These are phyloP conservation scores for Dictyostelium intermedium DNA, from an alignment of 78 protist species.

Conservation along the genomic window DNA sequence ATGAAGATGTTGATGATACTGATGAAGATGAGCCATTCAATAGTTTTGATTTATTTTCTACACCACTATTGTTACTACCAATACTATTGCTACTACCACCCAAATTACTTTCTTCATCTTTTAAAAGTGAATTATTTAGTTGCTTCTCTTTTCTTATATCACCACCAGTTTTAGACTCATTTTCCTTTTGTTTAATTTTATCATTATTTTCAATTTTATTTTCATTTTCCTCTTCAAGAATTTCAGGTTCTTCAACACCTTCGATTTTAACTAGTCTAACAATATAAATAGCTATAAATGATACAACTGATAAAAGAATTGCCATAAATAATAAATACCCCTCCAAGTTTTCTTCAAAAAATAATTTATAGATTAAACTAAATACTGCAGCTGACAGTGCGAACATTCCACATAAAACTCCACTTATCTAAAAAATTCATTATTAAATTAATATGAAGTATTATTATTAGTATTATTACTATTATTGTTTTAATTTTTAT, in stretches of 20 bases:
- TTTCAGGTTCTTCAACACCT: conserved; percentile 1
- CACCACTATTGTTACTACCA: no score
- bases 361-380: conserved; percentile 25
- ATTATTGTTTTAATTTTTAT: background rate
- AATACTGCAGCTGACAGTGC: conserved; percentile 49
- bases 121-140: background rate
- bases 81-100: background rate
- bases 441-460: background rate
- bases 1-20: background rate
- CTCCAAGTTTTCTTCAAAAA: background rate
- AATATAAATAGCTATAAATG: conserved; percentile 30
- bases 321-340: conserved; percentile 53
- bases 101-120: background rate
- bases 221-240: background rate
- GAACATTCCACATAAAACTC: conserved; percentile 28
- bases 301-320: background rate
- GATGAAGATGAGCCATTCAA: background rate
- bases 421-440: conserved; percentile 9
- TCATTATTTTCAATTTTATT: background rate
- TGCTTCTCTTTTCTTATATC: no score
- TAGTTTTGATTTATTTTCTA: background rate
- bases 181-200: background rate
- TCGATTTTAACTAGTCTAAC: conserved; percentile 6
- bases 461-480: no score
- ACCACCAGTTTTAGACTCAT: background rate